Evolutionary conservation across 371 early-diverging fungal species (phyloP).

Genomic region (Entomophthora muscae): DNA sequence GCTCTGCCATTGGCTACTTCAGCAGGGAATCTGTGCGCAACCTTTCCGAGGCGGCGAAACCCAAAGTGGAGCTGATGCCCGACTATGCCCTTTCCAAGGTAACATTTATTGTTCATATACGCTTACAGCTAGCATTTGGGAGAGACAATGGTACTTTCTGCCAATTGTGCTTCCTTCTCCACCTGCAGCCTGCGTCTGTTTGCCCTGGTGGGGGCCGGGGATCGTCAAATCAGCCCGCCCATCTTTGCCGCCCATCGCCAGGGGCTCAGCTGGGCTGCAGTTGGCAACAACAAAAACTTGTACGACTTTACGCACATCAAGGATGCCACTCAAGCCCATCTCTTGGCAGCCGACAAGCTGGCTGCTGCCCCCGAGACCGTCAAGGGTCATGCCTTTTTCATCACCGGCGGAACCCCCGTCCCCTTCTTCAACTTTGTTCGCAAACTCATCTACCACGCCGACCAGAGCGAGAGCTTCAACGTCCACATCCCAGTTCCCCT

Average conservation of each 20-base stretch:
- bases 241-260: conserved; percentile 51
- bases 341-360: conserved; percentile 69
- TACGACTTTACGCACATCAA: conserved; percentile 89
- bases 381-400: conserved; percentile 49
- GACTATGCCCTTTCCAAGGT: background rate
- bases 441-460: conserved; percentile 22
- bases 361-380: conserved; percentile 14
- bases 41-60: background rate
- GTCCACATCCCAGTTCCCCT: conserved; percentile 7
- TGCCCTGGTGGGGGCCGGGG: conserved; percentile 87
- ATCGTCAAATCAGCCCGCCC: conserved; percentile 60
- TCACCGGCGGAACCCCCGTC: conserved; percentile 81
- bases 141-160: conserved; percentile 61
- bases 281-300: conserved; percentile 74
- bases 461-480: conserved; percentile 27
- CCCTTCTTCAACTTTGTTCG: conserved; percentile 81
- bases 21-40: conserved; percentile 46
- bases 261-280: conserved; percentile 54
- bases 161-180: conserved; percentile 47
- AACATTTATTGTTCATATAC: background rate
- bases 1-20: conserved; percentile 73
- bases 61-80: background rate
- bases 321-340: conserved; percentile 78
- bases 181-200: conserved; percentile 74
- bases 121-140: conserved; percentile 30